A percentile compares a stretch with the other conserved stretches of the same genome.
Conservation (phyloP, 257 asterid genomes). For the Nicotiana sylvestris region DNA sequence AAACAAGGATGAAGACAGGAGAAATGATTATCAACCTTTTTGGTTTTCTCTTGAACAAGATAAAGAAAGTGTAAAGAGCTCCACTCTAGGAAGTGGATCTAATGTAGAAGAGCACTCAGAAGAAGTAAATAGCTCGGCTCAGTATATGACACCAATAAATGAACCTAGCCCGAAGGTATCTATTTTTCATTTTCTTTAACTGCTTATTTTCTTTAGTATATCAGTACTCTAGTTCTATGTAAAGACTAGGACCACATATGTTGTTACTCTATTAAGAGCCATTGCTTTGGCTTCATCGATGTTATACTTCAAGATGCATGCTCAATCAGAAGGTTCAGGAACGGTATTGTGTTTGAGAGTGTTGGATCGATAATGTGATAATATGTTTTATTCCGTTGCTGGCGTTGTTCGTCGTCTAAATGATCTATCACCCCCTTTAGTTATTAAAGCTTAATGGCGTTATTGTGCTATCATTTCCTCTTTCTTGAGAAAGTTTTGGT, state of each 20-base stretch:
- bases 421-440: neutral
- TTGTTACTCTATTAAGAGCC: neutral
- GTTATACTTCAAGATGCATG: slow-evolving; percentile 1
- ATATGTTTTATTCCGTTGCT: neutral
- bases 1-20: slow-evolving; percentile 6
- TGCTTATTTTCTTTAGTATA: neutral
- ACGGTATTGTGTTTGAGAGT: neutral
- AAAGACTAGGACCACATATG: neutral
- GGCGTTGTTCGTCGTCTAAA: neutral
- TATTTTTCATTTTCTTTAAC: neutral
- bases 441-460: neutral
- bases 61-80: slow-evolving; percentile 26
- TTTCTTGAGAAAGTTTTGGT: neutral
- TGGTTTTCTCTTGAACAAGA: slow-evolving; percentile 35
- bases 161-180: slow-evolving; percentile 7
- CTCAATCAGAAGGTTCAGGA: slow-evolving; percentile 4
- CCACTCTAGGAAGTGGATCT: slow-evolving; percentile 20
- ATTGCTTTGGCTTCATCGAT: neutral
- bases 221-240: neutral
- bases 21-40: slow-evolving; percentile 17
- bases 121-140: slow-evolving; percentile 25
- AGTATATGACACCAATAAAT: slow-evolving; percentile 17
- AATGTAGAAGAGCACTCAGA: slow-evolving; percentile 22
- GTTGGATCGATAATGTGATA: neutral
- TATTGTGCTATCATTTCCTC: neutral